Conservation (phyloP, 2,329 filamentous ascomycete species). For the Aspergillus calidoustus region DNA sequence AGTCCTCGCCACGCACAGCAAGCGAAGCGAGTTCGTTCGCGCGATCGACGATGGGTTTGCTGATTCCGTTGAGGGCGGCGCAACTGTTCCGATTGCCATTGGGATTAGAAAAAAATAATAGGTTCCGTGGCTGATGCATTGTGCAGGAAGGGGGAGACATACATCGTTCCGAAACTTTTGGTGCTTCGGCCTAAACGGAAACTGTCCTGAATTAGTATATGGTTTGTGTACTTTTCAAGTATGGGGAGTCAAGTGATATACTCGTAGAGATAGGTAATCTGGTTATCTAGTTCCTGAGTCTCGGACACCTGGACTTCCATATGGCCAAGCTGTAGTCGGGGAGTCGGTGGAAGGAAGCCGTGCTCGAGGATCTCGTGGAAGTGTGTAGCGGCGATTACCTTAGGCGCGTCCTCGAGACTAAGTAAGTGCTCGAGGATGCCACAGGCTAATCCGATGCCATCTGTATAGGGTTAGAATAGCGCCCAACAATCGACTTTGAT, state of each 20-base stretch:
- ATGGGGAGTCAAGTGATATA: slow-evolving; percentile 25
- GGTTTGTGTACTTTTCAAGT: neutral
- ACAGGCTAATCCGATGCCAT: slow-evolving; percentile 68
- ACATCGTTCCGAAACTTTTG: slow-evolving; percentile 80
- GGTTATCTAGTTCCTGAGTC: slow-evolving; percentile 52
- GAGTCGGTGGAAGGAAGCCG: slow-evolving; percentile 53
- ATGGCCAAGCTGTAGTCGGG: slow-evolving; percentile 58
- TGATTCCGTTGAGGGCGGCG: slow-evolving; percentile 84
- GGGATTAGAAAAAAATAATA: neutral
- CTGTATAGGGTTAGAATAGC: slow-evolving; percentile 37
- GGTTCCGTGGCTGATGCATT: neutral
- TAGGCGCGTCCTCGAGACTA: slow-evolving; percentile 55
- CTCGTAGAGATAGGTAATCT: slow-evolving; percentile 72
- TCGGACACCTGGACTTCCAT: slow-evolving; percentile 60
- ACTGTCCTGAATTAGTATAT: slow-evolving; percentile 33
- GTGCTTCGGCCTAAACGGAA: slow-evolving; percentile 68
- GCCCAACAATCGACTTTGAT: neutral
- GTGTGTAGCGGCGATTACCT: slow-evolving; percentile 66
- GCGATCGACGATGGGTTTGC: slow-evolving; percentile 70
- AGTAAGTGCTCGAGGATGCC: slow-evolving; percentile 64
- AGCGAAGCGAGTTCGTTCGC: slow-evolving; percentile 75
- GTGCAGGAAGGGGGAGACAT: slow-evolving; percentile 23
- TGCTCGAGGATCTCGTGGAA: slow-evolving; percentile 64
- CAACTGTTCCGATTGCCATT: slow-evolving; percentile 55
- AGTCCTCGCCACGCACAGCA: slow-evolving; percentile 73